Base-by-base conservation (phyloP, 2,329 filamentous ascomycete genomes). In the Coleophoma crateriformis region DNA sequence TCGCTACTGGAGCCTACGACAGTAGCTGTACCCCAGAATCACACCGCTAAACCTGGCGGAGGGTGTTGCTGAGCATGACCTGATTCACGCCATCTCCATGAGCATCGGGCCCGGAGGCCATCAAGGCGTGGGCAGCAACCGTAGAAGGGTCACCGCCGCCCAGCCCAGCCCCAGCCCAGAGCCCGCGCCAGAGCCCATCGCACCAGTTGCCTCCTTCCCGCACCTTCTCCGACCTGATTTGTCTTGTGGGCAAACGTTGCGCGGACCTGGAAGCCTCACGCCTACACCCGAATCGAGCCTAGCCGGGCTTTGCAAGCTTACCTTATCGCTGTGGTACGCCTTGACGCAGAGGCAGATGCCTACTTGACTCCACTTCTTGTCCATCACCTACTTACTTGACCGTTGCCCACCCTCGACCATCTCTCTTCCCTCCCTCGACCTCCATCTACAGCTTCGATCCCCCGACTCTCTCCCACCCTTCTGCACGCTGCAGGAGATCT, bases 391-490 rank as follows among this genome's bases (percentile, higher is more conserved):
- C 27, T 27, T 27, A 27, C 27, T 27, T 27, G 27, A 27, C 3
- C 27, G 33, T n/a, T 45, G 54, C 50, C 50, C 47, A 52, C 20
- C 47, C 48, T 47, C 48, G 34, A 48, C 37, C 45, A 43, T 41
- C 35, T 50, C 42, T 46, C 46, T 37, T 39, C 44, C 48, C 35
- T 42, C 42, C 37, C 41, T 50, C 51, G 54, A 34, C 50, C 47
- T 42, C 32, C 48, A 44, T n/a, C 48, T 51, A 47, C 49, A 45
- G 37, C 48, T 52, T 47, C 47, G 46, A 22, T 46, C 33, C 15
- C 33, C 19, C 46, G 48, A 56, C 51, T 48, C 42, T 53, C 43
- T 48, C 47, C 53, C 57, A 49, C 46, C 48, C 45, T 59, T 47
- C 56, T 44, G 45, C 27, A 27, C 27, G 27, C 27, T 7, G 27